Conservation (phyloP, 768 basidiomycete genomes). For the Termitomyces sp. region DNA sequence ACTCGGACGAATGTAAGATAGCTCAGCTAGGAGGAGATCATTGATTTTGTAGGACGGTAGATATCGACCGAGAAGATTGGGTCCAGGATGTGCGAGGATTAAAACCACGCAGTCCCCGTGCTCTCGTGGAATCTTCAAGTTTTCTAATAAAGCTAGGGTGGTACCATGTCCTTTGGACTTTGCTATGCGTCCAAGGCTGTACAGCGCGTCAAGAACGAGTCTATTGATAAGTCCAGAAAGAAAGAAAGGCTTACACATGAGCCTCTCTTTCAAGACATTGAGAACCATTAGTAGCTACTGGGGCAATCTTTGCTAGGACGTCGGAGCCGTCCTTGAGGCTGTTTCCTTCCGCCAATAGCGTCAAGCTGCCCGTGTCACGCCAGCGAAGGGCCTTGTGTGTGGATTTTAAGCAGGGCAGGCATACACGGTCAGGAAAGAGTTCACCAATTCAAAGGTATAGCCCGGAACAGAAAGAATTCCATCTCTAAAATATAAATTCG, state of each 20-base stretch:
- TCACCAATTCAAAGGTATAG: conserved; percentile 68
- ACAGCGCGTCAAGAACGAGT: background rate
- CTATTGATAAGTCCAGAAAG: background rate
- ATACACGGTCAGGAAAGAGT: conserved; percentile 6
- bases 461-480: conserved; percentile 63
- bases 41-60: conserved; percentile 65
- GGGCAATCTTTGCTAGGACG: conserved; percentile 71
- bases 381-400: conserved; percentile 51
- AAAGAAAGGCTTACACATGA: conserved; percentile 49
- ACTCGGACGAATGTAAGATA: conserved; percentile 36
- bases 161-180: conserved; percentile 46
- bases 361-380: conserved; percentile 74
- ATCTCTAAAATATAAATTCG: conserved; percentile 57
- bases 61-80: conserved; percentile 68
- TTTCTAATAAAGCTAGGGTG: conserved; percentile 57
- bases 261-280: conserved; percentile 72
- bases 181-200: conserved; percentile 49
- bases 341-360: conserved; percentile 62
- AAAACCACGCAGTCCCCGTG: conserved; percentile 69
- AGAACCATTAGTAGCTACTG: conserved; percentile 68
- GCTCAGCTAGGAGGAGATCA: conserved; percentile 60
- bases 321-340: conserved; percentile 67
- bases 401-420: background rate
- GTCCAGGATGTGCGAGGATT: conserved; percentile 67
- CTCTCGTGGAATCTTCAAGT: conserved; percentile 60